Conservation (phyloP, 2,329 filamentous ascomycete species). For the Cladosporium cucumerinum region DNA sequence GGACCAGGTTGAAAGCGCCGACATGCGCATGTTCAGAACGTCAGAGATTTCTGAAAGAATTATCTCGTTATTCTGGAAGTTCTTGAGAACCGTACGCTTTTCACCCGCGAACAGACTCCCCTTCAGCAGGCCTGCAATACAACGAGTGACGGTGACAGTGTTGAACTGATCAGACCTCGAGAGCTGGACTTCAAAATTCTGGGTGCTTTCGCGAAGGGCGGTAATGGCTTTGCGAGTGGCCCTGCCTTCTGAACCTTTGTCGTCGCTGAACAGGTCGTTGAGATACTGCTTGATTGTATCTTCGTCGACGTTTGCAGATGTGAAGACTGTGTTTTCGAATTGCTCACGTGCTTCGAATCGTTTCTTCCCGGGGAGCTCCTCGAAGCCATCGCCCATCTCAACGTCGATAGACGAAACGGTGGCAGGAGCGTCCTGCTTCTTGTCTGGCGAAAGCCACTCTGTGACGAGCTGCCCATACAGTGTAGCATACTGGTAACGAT, state of each 20-base stretch:
- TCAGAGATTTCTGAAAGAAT: conserved; percentile 55
- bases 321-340: conserved; percentile 59
- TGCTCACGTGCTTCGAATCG: conserved; percentile 42
- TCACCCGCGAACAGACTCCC: conserved; percentile 52
- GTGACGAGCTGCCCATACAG: conserved; percentile 49
- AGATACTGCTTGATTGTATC: conserved; percentile 51
- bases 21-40: conserved; percentile 56
- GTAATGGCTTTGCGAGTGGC: conserved; percentile 33
- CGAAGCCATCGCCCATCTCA: conserved; percentile 36
- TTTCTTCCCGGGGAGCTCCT: conserved; percentile 41
- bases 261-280: conserved; percentile 45
- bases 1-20: conserved; percentile 50
- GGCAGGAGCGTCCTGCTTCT: conserved; percentile 17
- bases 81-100: conserved; percentile 50
- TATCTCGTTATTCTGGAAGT: conserved; percentile 48
- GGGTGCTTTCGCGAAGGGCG: conserved; percentile 17
- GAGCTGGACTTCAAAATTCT: conserved; percentile 29
- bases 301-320: conserved; percentile 45
- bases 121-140: conserved; percentile 49
- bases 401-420: conserved; percentile 19
- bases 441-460: conserved; percentile 44
- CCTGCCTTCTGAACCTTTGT: conserved; percentile 9
- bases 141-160: conserved; percentile 40
- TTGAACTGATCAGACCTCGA: conserved; percentile 37
- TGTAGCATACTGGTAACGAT: conserved; percentile 45